Evolutionary conservation across 2,329 filamentous ascomycete species (phyloP).

Genomic region (Talaromyces albobiverticillius): DNA sequence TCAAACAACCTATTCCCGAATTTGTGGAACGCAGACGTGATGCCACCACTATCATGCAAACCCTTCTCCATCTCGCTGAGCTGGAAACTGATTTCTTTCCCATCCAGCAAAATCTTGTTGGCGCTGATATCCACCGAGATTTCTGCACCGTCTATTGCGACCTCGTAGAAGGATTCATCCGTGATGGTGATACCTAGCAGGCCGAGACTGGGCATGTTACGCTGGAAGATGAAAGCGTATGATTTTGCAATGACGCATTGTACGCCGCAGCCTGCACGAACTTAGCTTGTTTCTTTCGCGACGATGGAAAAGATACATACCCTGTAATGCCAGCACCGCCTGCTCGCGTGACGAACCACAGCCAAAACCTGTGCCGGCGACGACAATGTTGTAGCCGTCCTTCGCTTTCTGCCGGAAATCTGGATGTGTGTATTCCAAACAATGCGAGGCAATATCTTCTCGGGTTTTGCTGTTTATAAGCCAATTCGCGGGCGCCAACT

Average conservation of each 20-base stretch:
- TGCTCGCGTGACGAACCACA: constrained; percentile 47
- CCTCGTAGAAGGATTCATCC: constrained; percentile 39
- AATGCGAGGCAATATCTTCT: constrained; percentile 37
- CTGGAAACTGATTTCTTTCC: constrained; percentile 30
- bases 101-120: constrained; percentile 21
- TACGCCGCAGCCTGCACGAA: constrained; percentile 29
- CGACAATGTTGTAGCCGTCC: constrained; percentile 40
- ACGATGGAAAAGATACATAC: constrained; percentile 15
- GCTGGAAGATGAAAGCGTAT: constrained; percentile 47
- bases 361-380: constrained; percentile 48
- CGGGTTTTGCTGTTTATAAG: constrained; percentile 29
- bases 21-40: constrained; percentile 38
- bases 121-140: constrained; percentile 36
- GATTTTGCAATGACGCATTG: constrained; percentile 45
- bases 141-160: constrained; percentile 30
- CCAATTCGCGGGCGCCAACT: constrained; percentile 42
- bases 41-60: constrained; percentile 36
- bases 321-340: constrained; percentile 41
- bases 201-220: constrained; percentile 47
- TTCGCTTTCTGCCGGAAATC: constrained; percentile 38
- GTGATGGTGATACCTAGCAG: constrained; percentile 43
- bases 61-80: constrained; percentile 40
- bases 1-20: constrained; percentile 37
- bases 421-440: constrained; percentile 41
- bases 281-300: background rate